Percentiles rank a stretch among this genome's conserved stretches.
phyloP scores from a whole-genome alignment of 148 eudicot species.

The Talinum fruticosum region DNA sequence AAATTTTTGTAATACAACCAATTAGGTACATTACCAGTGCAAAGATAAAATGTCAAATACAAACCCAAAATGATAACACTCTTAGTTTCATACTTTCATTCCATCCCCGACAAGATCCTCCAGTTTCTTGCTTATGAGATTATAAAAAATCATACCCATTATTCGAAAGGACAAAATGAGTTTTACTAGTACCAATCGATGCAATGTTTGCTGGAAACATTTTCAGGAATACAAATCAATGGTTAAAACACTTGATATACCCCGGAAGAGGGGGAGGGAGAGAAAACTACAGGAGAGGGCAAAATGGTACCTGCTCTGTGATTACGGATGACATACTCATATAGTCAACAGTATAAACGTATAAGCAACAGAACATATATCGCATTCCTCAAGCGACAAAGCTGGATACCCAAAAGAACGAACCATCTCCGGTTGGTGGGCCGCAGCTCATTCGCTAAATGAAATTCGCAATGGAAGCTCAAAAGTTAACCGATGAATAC shows the following conservation, averaged over 20 bases:
- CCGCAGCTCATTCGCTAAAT: neutral
- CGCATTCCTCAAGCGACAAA: neutral
- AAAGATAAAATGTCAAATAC: too few relatives aligned
- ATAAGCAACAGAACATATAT: neutral
- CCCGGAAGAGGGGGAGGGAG: neutral
- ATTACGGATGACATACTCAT: slow-evolving; percentile 7
- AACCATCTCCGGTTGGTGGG: slow-evolving; percentile 6
- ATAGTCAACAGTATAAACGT: neutral
- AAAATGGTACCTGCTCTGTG: neutral
- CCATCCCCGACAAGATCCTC: neutral
- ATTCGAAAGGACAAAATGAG: neutral
- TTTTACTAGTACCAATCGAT: neutral
- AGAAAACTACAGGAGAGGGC: neutral
- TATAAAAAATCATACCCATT: neutral
- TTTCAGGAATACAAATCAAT: neutral
- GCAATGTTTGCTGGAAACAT: neutral
- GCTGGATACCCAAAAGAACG: neutral
- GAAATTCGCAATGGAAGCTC: slow-evolving; percentile 23
- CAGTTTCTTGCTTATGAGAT: neutral
- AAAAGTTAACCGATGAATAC: slow-evolving; percentile 80
- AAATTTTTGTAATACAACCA: too few relatives aligned
- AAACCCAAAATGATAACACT: too few relatives aligned
- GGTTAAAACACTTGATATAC: neutral
- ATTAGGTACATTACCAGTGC: too few relatives aligned
- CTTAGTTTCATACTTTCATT: too few relatives aligned